phyloP scores from a whole-genome alignment of 1,284 basidiomycete genomes.

The Macrocybe sp. region DNA sequence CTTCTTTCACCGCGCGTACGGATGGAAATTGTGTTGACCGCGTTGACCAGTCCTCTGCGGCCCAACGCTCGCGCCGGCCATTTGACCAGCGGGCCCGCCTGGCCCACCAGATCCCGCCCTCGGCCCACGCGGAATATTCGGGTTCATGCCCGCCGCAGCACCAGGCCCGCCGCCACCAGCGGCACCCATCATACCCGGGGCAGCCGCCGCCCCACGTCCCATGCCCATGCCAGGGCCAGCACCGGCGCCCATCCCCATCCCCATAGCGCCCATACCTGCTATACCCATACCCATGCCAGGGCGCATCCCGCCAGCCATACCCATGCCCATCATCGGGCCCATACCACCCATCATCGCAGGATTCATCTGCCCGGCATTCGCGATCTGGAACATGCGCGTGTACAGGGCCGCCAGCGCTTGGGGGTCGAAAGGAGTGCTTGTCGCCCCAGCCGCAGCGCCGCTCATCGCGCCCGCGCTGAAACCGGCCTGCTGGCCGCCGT shows the following conservation, averaged over 20 bases:
- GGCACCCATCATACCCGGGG: slow-evolving; percentile 25
- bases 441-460: slow-evolving; percentile 19
- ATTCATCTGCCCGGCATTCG: slow-evolving; percentile 45
- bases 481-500: slow-evolving; percentile 11
- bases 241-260: slow-evolving; percentile 41
- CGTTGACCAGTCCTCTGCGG: slow-evolving; percentile 70
- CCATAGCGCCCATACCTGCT: slow-evolving; percentile 42
- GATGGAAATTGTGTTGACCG: slow-evolving; percentile 75
- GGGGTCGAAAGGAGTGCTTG: slow-evolving; percentile 69
- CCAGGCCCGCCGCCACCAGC: slow-evolving; percentile 22
- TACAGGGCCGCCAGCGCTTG: slow-evolving; percentile 77
- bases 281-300: slow-evolving; percentile 24
- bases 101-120: slow-evolving; percentile 49
- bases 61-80: slow-evolving; percentile 52
- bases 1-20: slow-evolving; percentile 56
- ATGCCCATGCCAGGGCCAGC: slow-evolving; percentile 37
- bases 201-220: slow-evolving; percentile 26
- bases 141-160: slow-evolving; percentile 32
- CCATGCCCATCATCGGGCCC: slow-evolving; percentile 39
- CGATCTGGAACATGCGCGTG: slow-evolving; percentile 81
- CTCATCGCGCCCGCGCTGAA: slow-evolving; percentile 19
- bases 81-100: slow-evolving; percentile 28
- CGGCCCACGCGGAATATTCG: slow-evolving; percentile 65
- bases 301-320: slow-evolving; percentile 31
- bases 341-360: slow-evolving; percentile 46